A percentile compares a stretch with the other conserved stretches of the same genome.
Evolutionary conservation across 2,329 filamentous ascomycete species (phyloP).

Genomic region (Aspergillus pseudoterreus): DNA sequence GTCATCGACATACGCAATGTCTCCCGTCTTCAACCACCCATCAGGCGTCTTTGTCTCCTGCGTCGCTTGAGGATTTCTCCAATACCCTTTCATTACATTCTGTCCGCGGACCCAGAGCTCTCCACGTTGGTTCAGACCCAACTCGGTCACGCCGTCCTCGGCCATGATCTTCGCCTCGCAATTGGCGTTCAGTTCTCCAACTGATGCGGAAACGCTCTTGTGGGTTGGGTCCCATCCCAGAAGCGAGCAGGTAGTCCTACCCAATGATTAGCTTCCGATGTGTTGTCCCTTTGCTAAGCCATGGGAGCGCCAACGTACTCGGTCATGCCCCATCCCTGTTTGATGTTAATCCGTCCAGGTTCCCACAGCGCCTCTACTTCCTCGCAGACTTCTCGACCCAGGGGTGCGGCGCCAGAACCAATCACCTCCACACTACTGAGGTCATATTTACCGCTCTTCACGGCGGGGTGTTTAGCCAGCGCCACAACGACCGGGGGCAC

Average conservation of each 20-base stretch:
- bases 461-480: conserved; percentile 67
- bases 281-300: conserved; percentile 1
- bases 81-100: conserved; percentile 73
- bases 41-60: conserved; percentile 58
- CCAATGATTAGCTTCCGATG: conserved; percentile 6
- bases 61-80: conserved; percentile 67
- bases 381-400: conserved; percentile 50
- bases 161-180: conserved; percentile 65
- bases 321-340: conserved; percentile 87
- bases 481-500: conserved; percentile 74
- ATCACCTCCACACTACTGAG: conserved; percentile 61
- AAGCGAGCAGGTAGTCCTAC: conserved; percentile 62
- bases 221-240: conserved; percentile 61
- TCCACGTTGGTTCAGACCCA: conserved; percentile 56
- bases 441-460: conserved; percentile 57
- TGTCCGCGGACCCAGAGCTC: conserved; percentile 72
- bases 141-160: conserved; percentile 42
- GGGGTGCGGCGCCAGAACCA: conserved; percentile 66
- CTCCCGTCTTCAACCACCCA: conserved; percentile 69
- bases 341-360: conserved; percentile 48
- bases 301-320: conserved; percentile 47
- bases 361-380: conserved; percentile 59
- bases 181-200: conserved; percentile 65
- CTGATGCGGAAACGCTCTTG: conserved; percentile 44
- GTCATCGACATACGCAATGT: conserved; percentile 62